A percentile compares a stretch with the other conserved stretches of the same genome.
phyloP scores from a whole-genome alignment of 371 early-diverging fungal genomes.

The Lichtheimia ramosa region DNA sequence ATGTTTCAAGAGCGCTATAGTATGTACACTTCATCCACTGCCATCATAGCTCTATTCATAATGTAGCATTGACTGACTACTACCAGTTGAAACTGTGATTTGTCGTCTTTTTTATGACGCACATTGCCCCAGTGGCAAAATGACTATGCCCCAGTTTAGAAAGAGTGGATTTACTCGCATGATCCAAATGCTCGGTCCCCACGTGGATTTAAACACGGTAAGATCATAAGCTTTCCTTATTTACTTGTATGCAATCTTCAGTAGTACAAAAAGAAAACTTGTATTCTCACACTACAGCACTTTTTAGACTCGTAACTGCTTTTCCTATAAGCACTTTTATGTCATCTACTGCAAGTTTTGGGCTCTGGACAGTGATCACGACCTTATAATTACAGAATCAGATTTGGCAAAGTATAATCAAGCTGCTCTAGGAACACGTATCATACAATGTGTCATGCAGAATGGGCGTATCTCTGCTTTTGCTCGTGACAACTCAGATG shows the following conservation, averaged over 20 bases:
- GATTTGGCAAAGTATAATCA: conserved; percentile 70
- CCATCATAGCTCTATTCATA: no score
- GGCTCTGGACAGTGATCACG: conserved; percentile 83
- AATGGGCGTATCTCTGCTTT: conserved; percentile 35
- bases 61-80: not conserved
- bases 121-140: conserved; percentile 64
- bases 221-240: conserved; percentile 2
- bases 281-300: no score
- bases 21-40: conserved; percentile 27
- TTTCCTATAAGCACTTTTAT: conserved; percentile 96
- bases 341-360: conserved; percentile 96
- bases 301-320: conserved; percentile 57
- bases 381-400: conserved; percentile 62
- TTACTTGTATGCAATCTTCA: no score
- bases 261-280: no score
- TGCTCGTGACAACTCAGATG: conserved; percentile 13
- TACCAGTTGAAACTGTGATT: conserved; percentile 73
- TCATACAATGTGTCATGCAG: conserved; percentile 65
- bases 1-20: conserved; percentile 85
- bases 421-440: conserved; percentile 55
- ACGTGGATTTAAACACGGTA: conserved; percentile 75
- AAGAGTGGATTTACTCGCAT: conserved; percentile 54
- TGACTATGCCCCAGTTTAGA: conserved; percentile 76
- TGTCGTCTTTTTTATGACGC: conserved; percentile 81
- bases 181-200: conserved; percentile 62